phyloP scores from a whole-genome alignment of 2,329 filamentous ascomycete genomes.

The Zymoseptoria tritici region DNA sequence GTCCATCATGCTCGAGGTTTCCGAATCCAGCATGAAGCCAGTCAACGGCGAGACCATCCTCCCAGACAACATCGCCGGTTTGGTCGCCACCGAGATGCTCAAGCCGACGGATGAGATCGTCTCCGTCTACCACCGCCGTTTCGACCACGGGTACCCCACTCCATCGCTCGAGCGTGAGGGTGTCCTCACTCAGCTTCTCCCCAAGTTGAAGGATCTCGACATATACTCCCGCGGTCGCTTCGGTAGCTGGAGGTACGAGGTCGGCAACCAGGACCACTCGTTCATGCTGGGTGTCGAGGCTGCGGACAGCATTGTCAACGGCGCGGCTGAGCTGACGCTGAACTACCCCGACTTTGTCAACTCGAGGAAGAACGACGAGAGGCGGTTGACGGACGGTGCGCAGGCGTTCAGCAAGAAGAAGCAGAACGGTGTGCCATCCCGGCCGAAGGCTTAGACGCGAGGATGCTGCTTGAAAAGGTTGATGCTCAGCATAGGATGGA shows the following conservation, averaged over 20 bases:
- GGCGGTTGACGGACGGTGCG: conserved; percentile 54
- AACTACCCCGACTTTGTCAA: conserved; percentile 98
- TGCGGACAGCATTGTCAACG: conserved; percentile 81
- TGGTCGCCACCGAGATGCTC: conserved; percentile 97
- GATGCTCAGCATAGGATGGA: background rate
- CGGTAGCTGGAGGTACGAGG: conserved; percentile 96
- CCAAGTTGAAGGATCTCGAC: conserved; percentile 81
- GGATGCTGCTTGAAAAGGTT: background rate
- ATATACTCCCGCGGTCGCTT: conserved; percentile 96
- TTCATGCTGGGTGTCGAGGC: conserved; percentile 97
- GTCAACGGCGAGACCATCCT: conserved; percentile 80
- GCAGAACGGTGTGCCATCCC: conserved; percentile 8
- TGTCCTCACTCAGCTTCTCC: conserved; percentile 84
- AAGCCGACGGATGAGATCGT: conserved; percentile 87
- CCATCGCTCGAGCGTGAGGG: conserved; percentile 92
- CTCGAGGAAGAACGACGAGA: conserved; percentile 58
- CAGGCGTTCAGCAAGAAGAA: conserved; percentile 46
- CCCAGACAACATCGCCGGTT: conserved; percentile 86
- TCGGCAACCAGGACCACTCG: conserved; percentile 93
- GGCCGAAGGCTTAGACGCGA: background rate
- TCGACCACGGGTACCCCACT: conserved; percentile 97
- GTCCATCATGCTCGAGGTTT: conserved; percentile 99
- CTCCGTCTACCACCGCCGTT: conserved; percentile 94
- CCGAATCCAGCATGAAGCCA: conserved; percentile 90
- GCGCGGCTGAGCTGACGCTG: conserved; percentile 82